Base-by-base conservation (phyloP, 805 yeast species). In the Ascoidea asiatica region DNA sequence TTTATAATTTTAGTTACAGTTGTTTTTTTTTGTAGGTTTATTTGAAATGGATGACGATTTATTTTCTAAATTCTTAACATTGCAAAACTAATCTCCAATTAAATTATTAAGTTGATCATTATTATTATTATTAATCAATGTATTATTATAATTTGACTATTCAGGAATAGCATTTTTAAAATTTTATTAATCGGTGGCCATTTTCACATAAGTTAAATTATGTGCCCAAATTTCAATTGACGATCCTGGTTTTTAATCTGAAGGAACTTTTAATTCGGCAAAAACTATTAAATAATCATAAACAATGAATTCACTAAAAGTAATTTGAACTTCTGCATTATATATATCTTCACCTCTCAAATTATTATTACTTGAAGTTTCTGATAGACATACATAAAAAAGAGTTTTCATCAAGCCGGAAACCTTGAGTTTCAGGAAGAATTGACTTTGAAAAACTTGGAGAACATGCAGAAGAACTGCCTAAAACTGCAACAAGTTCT, bases 381-480 rank as follows among this genome's bases (percentile, higher is more conserved):
- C 67, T 1, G 72, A 50, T 17, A 78, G 55, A 19, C 77, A 77
- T 44, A 64, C 75, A 55, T 71, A 78, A 61, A 15, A 54, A 51
- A 2, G 77, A 60, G 23, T 65, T 68, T 19, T 60, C 52, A 43
- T 66, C 73, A 38, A 75, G 54, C 38, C 67, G 58, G 58, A 71
- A 77, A 38, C 81, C 83, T 52, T 73, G 70, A 1, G 81, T 76
- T 40, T 70, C 67, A 23, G 74, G 63, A 38, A 80, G 68, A 41
- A 79, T 59, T 4, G 80, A 63, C 53, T 77, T 77, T 52, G 79
- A 63, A 43, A 77, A 62, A 4, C 84, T 77, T 5, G 83, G 64
- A 53, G 84, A 78, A 39, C 85, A 85, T 35, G 82, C 70, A 53
- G 90, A 90, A 1, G 90, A 90, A 60, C 89, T 72, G 46, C 92